A percentile compares a stretch with the other conserved stretches of the same genome.
These are phyloP conservation scores for Phytophthora litchii DNA, from an alignment of 352 stramenopile genomes.

Conservation along the genomic window DNA sequence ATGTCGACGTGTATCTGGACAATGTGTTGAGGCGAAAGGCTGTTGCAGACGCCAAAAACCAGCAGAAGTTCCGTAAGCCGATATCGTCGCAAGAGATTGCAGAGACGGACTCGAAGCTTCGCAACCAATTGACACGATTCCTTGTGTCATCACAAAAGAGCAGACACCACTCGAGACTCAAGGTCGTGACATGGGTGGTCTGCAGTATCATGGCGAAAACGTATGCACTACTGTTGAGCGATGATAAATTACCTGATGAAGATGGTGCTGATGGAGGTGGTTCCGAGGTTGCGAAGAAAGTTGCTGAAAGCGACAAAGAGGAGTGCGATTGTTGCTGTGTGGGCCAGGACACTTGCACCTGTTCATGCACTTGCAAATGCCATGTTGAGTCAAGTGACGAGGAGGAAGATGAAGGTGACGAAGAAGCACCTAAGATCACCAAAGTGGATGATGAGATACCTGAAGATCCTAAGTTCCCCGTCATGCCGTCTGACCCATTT, in stretches of 20 bases:
- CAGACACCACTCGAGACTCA: constrained; percentile 80
- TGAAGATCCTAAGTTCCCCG: constrained; percentile 17
- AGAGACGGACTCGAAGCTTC: constrained; percentile 76
- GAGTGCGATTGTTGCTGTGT: constrained; percentile 83
- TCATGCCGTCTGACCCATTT: constrained; percentile 26
- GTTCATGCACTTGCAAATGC: constrained; percentile 68
- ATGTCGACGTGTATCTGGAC: constrained; percentile 85
- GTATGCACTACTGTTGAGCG: constrained; percentile 68
- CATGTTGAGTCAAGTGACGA: constrained; percentile 72
- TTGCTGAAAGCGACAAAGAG: constrained; percentile 57
- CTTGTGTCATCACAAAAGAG: constrained; percentile 73
- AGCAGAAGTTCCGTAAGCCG: constrained; percentile 33
- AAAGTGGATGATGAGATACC: constrained; percentile 4
- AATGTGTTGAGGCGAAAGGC: constrained; percentile 75
- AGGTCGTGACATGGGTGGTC: constrained; percentile 87
- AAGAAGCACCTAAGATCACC: constrained; percentile 5
- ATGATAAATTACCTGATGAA: constrained; percentile 68
- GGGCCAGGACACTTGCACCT: constrained; percentile 59
- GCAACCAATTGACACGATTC: constrained; percentile 82
- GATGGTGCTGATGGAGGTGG: constrained; percentile 12
- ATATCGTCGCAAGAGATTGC: constrained; percentile 80
- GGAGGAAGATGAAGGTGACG: constrained; percentile 1
- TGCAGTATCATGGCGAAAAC: constrained; percentile 88
- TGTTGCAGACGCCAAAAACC: constrained; percentile 33
- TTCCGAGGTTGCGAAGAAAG: constrained; percentile 14